Percentiles rank a stretch among this genome's conserved stretches.
Evolutionary conservation across 352 stramenopile genomes (phyloP).

Genomic region (Phytophthora kernoviae): DNA sequence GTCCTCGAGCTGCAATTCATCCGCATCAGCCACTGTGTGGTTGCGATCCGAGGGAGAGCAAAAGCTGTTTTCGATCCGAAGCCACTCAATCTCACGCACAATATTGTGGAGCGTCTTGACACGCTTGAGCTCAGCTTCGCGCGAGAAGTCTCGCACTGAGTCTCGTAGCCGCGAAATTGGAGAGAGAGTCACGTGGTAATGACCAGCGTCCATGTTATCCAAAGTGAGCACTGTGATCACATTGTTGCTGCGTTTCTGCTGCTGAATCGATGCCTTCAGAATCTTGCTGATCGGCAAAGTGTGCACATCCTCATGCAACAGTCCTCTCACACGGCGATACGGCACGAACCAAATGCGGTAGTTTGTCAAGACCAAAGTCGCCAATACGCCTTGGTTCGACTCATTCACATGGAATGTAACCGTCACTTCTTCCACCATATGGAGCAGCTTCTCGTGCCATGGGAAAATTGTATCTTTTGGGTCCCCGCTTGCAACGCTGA

Average conservation of each 20-base stretch:
- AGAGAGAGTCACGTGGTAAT: conserved; percentile 86
- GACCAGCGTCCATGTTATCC: conserved; percentile 87
- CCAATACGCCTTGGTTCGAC: conserved; percentile 81
- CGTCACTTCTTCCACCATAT: conserved; percentile 88
- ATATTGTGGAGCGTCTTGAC: conserved; percentile 83
- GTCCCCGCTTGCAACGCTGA: conserved; percentile 64
- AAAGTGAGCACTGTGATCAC: conserved; percentile 74
- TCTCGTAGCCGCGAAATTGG: conserved; percentile 74
- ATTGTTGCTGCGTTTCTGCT: conserved; percentile 86
- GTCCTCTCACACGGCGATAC: conserved; percentile 70
- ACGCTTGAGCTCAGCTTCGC: conserved; percentile 79
- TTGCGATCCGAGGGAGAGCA: conserved; percentile 79
- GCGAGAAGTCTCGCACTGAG: conserved; percentile 68
- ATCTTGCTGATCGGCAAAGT: conserved; percentile 83
- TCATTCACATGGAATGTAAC: conserved; percentile 91
- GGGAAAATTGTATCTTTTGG: conserved; percentile 79
- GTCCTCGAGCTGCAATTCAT: conserved; percentile 65
- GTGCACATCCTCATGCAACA: conserved; percentile 86
- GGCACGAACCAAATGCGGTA: conserved; percentile 88
- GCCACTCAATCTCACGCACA: conserved; percentile 82
- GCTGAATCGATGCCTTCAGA: conserved; percentile 72
- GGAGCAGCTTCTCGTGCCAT: conserved; percentile 82
- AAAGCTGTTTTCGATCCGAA: conserved; percentile 85
- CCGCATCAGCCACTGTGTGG: conserved; percentile 50
- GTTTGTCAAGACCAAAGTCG: conserved; percentile 81